These are phyloP conservation scores for Amauroascus niger DNA, from an alignment of 2,329 filamentous ascomycete genomes.

Conservation along the genomic window DNA sequence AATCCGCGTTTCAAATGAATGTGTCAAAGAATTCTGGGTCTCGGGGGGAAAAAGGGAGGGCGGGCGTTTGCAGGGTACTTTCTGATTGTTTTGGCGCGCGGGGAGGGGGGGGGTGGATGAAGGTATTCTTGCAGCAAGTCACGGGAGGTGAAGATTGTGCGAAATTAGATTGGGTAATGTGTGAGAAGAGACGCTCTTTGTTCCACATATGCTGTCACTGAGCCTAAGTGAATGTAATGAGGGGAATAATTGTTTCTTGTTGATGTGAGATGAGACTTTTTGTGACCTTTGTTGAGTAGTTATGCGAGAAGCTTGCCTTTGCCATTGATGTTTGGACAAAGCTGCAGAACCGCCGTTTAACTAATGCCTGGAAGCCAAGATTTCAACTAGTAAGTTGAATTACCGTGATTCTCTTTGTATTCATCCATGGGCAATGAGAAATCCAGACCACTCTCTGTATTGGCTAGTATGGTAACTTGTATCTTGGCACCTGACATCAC, in stretches of 20 bases:
- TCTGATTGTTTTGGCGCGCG: neutral
- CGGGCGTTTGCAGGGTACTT: neutral
- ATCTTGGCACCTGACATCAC: constrained; percentile 9
- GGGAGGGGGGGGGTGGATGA: too few species aligned
- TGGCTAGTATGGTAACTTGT: neutral
- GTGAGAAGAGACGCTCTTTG: neutral
- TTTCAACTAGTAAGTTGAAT: neutral
- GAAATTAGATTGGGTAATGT: neutral
- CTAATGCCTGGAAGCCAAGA: neutral
- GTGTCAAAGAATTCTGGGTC: neutral
- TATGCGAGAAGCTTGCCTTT: neutral
- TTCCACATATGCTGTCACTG: neutral
- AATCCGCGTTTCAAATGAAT: neutral
- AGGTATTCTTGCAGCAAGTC: neutral
- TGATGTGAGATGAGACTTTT: neutral
- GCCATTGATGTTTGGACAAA: constrained; percentile 6
- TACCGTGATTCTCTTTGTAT: neutral
- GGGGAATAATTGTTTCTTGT: neutral
- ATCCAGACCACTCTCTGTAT: neutral
- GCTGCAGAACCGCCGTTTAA: neutral
- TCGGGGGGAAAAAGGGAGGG: neutral
- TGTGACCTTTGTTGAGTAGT: neutral
- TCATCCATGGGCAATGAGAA: neutral
- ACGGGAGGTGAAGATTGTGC: neutral
- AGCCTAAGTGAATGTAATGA: neutral